Evolutionary conservation across 2,329 filamentous ascomycete genomes (phyloP).

Genomic region (Fusarium torreyae): DNA sequence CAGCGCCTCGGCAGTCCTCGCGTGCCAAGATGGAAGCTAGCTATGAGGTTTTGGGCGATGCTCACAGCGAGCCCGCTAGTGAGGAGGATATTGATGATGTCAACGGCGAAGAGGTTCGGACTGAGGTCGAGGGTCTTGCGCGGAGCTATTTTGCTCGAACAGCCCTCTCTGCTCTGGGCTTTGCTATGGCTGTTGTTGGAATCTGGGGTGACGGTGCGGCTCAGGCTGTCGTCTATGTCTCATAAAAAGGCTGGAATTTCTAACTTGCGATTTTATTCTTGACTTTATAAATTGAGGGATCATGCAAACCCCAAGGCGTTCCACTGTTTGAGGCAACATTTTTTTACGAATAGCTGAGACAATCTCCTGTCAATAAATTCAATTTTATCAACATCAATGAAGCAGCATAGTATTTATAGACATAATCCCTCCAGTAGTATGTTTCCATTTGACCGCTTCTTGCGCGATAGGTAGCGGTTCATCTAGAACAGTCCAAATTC

Average conservation of each 20-base stretch:
- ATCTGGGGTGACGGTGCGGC: conserved; percentile 75
- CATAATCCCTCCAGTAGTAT: background rate
- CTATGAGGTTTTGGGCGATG: conserved; percentile 77
- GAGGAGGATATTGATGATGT: conserved; percentile 68
- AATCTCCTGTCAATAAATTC: conserved; percentile 40
- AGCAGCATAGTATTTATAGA: background rate
- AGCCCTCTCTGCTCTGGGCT: conserved; percentile 68
- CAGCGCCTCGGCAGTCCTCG: conserved; percentile 51
- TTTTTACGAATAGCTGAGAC: conserved; percentile 18
- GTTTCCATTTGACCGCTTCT: no score
- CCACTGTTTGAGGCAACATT: conserved; percentile 22
- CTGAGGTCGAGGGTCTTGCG: conserved; percentile 69
- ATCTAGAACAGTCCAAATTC: no score
- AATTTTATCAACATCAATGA: conserved; percentile 12
- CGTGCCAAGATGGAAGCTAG: conserved; percentile 75
- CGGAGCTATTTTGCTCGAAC: conserved; percentile 70
- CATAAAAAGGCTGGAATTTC: conserved; percentile 41
- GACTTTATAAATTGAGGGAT: conserved; percentile 34
- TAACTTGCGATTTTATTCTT: conserved; percentile 22
- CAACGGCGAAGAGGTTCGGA: conserved; percentile 75
- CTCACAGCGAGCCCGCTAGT: conserved; percentile 64
- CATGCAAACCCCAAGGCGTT: conserved; percentile 40
- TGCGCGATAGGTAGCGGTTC: no score
- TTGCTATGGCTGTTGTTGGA: conserved; percentile 73
- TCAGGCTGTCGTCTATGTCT: conserved; percentile 54